Percentiles rank a stretch among this genome's conserved stretches.
Conservation (phyloP, 2,329 filamentous ascomycete genomes). For the Arthrobotrys musiformis region DNA sequence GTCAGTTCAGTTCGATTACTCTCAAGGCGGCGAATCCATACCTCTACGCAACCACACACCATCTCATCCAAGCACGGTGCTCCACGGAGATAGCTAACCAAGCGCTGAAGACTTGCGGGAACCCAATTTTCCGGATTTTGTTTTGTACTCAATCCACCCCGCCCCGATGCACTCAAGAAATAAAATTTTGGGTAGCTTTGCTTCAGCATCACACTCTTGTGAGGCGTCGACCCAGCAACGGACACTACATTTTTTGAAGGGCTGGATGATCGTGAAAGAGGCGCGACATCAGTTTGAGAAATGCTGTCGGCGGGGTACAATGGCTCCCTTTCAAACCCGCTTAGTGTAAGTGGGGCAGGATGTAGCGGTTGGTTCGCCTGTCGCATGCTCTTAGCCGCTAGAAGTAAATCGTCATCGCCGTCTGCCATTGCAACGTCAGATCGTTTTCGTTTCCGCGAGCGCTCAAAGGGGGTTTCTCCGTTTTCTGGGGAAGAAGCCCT, state of each 20-base stretch:
- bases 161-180: background rate
- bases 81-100: background rate
- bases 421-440: background rate
- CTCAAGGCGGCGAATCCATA: background rate
- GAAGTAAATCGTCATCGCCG: background rate
- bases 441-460: background rate
- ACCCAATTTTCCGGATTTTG: background rate
- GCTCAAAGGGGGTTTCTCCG: background rate
- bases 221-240: background rate
- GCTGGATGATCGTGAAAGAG: background rate
- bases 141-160: background rate
- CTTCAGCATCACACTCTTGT: background rate
- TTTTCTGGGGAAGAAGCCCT: background rate
- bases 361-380: background rate
- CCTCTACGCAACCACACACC: background rate
- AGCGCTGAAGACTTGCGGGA: background rate
- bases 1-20: background rate
- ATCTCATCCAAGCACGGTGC: background rate
- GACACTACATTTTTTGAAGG: slow-evolving; percentile 3
- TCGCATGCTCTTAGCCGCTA: background rate
- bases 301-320: background rate
- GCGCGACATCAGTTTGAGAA: background rate
- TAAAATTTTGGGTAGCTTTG: background rate
- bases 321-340: background rate
- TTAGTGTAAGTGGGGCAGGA: background rate